Conservation (phyloP, 2,329 filamentous ascomycete species). For the Colletotrichum sp. region DNA sequence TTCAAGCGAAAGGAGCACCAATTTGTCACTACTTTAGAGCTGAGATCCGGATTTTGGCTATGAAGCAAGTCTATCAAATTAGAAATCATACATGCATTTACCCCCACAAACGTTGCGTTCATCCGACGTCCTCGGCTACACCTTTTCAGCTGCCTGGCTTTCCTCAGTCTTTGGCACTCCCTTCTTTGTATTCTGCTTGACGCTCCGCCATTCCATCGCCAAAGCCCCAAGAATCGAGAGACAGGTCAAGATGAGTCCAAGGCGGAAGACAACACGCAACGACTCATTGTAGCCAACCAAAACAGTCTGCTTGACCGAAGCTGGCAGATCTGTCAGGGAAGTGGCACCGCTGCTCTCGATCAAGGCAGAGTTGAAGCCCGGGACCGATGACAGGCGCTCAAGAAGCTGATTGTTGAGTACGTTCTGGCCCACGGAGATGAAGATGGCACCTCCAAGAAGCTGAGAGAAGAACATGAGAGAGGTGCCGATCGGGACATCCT, state of each 20-base stretch:
- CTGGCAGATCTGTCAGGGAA: background rate
- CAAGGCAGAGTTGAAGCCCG: conserved; percentile 32
- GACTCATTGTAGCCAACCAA: conserved; percentile 59
- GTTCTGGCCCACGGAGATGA: conserved; percentile 55
- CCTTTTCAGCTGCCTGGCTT: background rate
- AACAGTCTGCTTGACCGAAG: background rate
- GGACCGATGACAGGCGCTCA: conserved; percentile 38
- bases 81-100: background rate
- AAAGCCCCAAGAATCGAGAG: conserved; percentile 54
- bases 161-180: background rate
- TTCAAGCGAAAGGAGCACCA: background rate
- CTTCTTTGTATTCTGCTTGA: conserved; percentile 12
- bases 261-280: conserved; percentile 58
- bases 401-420: conserved; percentile 54
- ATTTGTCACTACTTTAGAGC: background rate
- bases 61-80: background rate
- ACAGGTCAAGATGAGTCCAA: conserved; percentile 53
- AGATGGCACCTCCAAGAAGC: conserved; percentile 48
- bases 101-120: background rate
- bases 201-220: conserved; percentile 59
- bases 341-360: conserved; percentile 42
- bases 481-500: conserved; percentile 50
- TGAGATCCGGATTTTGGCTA: background rate
- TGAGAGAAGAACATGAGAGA: conserved; percentile 50
- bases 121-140: background rate